phyloP scores from a whole-genome alignment of 495 filamentous ascomycete genomes.

The Amphirosellinia nigrospora region DNA sequence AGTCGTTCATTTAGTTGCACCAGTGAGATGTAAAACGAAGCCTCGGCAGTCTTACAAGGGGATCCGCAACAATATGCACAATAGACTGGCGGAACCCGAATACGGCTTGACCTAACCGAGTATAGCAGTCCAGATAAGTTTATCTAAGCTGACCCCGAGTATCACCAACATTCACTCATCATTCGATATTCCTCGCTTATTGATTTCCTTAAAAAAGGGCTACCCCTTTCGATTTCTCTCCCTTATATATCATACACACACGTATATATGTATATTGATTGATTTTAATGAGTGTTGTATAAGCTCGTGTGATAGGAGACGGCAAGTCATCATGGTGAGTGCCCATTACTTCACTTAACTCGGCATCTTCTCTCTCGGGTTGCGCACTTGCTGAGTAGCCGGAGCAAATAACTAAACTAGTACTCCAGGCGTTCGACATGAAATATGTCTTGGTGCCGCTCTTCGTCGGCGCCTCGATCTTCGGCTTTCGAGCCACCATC shows the following conservation, averaged over 20 bases:
- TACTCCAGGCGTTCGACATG: constrained; percentile 24
- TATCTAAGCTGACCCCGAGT: too few relatives aligned
- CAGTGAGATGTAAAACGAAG: too few relatives aligned
- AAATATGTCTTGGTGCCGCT: constrained; percentile 34
- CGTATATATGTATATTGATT: too few relatives aligned
- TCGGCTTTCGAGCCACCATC: constrained; percentile 35
- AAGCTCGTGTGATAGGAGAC: constrained; percentile 1
- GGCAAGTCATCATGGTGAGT: constrained; percentile 8
- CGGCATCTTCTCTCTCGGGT: background rate
- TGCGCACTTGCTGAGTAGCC: background rate
- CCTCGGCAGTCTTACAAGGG: too few relatives aligned
- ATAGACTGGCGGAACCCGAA: background rate
- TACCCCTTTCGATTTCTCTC: background rate
- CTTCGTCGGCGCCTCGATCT: constrained; percentile 31
- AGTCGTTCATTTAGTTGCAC: too few relatives aligned
- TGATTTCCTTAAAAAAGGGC: background rate
- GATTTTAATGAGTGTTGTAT: background rate
- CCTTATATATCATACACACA: background rate
- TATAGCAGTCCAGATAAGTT: too few relatives aligned
- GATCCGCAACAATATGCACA: too few relatives aligned
- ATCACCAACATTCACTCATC: too few relatives aligned
- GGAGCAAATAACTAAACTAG: constrained; percentile 1
- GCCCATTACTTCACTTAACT: background rate
- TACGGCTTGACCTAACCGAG: background rate
- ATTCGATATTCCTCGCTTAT: background rate